phyloP scores from a whole-genome alignment of 306 rosid species.

The Morella rubra region DNA sequence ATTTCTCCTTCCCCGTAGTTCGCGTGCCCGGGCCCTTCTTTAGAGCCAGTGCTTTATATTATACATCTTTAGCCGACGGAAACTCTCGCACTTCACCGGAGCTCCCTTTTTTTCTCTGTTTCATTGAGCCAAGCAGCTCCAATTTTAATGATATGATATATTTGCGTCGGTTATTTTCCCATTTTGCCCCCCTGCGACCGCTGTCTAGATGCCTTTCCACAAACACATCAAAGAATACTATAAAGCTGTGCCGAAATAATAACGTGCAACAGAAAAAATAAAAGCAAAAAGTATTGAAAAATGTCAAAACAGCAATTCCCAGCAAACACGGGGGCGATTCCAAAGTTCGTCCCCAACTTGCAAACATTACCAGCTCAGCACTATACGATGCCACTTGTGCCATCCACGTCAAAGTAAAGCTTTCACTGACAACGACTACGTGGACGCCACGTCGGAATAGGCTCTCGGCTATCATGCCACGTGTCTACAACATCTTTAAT shows the following conservation, averaged over 20 bases:
- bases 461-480: constrained; percentile 30
- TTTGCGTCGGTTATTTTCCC: no score
- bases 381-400: constrained; percentile 33
- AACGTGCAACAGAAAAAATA: no score
- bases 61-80: background rate
- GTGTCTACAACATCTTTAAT: constrained; percentile 41
- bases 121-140: no score
- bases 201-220: no score
- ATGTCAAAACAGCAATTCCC: constrained; percentile 5
- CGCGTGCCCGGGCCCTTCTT: background rate
- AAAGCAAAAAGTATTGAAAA: background rate
- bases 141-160: no score
- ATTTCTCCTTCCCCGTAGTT: no score
- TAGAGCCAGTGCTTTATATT: no score
- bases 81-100: no score
- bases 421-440: constrained; percentile 15
- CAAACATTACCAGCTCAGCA: background rate
- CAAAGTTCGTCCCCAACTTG: constrained; percentile 1
- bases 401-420: constrained; percentile 43
- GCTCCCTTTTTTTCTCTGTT: no score
- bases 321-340: background rate
- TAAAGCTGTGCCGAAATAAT: no score
- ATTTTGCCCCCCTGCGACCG: no score
- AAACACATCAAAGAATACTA: no score
- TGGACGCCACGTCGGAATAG: constrained; percentile 39